Percentiles rank a stretch among this genome's conserved stretches.
Evolutionary conservation across 352 stramenopile species (phyloP).

Genomic region (Phytophthora ramorum): DNA sequence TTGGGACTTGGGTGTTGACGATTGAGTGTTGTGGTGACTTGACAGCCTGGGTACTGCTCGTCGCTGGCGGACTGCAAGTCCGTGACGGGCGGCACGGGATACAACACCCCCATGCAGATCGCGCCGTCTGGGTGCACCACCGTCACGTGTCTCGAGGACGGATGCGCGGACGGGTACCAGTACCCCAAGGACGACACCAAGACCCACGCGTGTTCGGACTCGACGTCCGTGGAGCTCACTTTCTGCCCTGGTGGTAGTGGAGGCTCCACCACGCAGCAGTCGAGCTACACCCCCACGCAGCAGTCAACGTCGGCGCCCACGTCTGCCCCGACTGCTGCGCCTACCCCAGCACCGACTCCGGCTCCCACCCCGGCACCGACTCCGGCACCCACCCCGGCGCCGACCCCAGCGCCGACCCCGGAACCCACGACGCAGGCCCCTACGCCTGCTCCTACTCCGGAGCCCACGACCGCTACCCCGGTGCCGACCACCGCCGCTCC

Average conservation of each 20-base stretch:
- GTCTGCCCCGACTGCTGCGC: constrained; percentile 1
- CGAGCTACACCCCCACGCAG: not conserved
- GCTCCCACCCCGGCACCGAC: not conserved
- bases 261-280: not conserved
- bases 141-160: constrained; percentile 47
- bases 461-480: not conserved
- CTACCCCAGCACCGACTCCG: not conserved
- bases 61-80: constrained; percentile 51
- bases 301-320: constrained; percentile 7
- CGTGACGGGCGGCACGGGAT: constrained; percentile 51
- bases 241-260: constrained; percentile 51
- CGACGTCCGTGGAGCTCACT: constrained; percentile 47
- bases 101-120: constrained; percentile 69
- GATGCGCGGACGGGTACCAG: constrained; percentile 65
- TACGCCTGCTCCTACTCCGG: constrained; percentile 6
- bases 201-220: constrained; percentile 53
- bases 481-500: not conserved
- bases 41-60: constrained; percentile 36
- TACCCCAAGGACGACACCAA: constrained; percentile 63
- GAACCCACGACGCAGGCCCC: not conserved
- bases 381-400: not conserved
- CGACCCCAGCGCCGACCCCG: not conserved
- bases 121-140: constrained; percentile 44
- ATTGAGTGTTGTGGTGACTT: not conserved
- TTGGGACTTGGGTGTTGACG: not conserved